These are phyloP conservation scores for Lactarius tabidus DNA, from an alignment of 768 basidiomycete species.

Conservation along the genomic window DNA sequence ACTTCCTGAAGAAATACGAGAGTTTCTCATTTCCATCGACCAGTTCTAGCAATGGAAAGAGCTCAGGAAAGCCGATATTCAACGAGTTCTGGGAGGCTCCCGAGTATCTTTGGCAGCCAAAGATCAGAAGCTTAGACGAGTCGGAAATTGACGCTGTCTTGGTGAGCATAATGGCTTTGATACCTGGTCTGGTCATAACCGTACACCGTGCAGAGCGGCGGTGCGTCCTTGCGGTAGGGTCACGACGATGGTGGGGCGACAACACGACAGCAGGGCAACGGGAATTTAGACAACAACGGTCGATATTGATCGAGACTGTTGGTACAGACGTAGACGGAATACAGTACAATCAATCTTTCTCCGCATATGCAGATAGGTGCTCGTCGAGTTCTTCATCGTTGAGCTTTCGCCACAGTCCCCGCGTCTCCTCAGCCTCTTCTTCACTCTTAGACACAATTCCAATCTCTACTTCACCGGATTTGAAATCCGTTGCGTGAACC, in stretches of 20 bases:
- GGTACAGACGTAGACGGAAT: conserved; percentile 4
- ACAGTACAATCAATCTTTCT: conserved; percentile 63
- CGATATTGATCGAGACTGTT: neutral
- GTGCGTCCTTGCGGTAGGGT: conserved; percentile 48
- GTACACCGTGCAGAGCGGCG: conserved; percentile 51
- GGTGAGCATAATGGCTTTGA: conserved; percentile 39
- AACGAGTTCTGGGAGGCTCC: conserved; percentile 69
- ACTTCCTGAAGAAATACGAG: conserved; percentile 39
- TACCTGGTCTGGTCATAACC: neutral
- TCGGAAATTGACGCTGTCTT: conserved; percentile 62
- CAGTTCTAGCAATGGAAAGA: neutral
- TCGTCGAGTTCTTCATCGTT: conserved; percentile 71
- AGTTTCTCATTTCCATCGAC: neutral
- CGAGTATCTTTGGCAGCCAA: conserved; percentile 50
- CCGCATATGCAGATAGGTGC: conserved; percentile 80
- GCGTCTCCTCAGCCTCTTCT: conserved; percentile 67
- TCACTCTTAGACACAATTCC: conserved; percentile 79
- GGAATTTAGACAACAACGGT: neutral
- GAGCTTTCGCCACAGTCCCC: conserved; percentile 79
- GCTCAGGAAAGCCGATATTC: conserved; percentile 27
- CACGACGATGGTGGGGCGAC: neutral
- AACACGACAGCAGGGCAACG: neutral
- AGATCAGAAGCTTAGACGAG: conserved; percentile 46
- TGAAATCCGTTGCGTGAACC: conserved; percentile 95
- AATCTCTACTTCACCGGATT: conserved; percentile 92